These are phyloP conservation scores for Aegilops longissima DNA, from an alignment of 176 grass and related monocot genomes.

Conservation along the genomic window DNA sequence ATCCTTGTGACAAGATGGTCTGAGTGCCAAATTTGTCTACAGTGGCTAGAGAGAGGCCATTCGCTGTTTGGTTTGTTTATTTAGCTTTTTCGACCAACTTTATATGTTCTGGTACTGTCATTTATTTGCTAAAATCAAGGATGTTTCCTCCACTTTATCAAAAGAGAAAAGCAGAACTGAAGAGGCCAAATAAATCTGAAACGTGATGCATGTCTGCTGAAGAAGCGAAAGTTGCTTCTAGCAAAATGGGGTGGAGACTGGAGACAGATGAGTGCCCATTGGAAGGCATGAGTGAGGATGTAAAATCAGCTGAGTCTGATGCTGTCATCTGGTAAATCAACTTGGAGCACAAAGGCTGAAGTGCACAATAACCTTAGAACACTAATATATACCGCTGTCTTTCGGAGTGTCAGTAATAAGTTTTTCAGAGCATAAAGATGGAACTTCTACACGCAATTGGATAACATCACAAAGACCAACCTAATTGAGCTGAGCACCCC, in stretches of 20 bases:
- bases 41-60: background rate
- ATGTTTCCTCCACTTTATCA: background rate
- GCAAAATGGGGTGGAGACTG: background rate
- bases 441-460: background rate
- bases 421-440: background rate
- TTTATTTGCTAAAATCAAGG: background rate
- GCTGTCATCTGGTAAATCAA: background rate
- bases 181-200: background rate
- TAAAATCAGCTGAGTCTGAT: background rate
- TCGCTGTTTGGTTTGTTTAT: background rate
- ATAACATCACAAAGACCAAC: background rate
- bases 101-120: background rate
- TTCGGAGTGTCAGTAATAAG: background rate
- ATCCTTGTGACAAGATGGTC: background rate
- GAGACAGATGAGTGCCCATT: background rate
- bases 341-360: background rate
- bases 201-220: background rate
- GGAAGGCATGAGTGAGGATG: background rate
- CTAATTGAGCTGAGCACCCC: background rate
- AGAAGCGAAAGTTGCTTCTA: background rate
- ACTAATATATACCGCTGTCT: background rate
- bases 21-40: no score
- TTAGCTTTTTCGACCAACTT: background rate
- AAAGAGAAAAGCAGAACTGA: background rate
- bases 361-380: background rate